These are phyloP conservation scores for Gentiana macrophylla DNA, from an alignment of 257 asterid species.

Conservation along the genomic window DNA sequence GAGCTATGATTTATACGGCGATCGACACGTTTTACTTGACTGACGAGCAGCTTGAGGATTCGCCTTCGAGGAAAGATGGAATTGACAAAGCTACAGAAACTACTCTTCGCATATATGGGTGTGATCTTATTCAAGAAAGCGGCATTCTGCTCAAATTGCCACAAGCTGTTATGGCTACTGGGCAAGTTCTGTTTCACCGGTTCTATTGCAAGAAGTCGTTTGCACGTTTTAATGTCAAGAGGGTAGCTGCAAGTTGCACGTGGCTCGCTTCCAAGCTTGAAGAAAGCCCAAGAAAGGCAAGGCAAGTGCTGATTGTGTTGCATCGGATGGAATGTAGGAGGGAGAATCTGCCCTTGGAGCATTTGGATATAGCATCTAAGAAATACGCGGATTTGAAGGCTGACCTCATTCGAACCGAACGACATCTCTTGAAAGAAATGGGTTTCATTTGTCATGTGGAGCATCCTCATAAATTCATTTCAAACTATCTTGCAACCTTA, in stretches of 20 bases:
- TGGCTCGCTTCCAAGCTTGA: constrained; percentile 99
- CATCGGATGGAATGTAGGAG: constrained; percentile 97
- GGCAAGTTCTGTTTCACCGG: constrained; percentile 91
- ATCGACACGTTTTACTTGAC: constrained; percentile 83
- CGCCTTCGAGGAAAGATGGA: constrained; percentile 79
- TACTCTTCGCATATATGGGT: constrained; percentile 79
- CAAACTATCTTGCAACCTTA: constrained; percentile 78
- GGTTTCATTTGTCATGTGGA: constrained; percentile 97
- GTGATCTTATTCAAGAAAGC: constrained; percentile 93
- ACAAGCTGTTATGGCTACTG: constrained; percentile 98
- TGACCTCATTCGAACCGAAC: constrained; percentile 68
- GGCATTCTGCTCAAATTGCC: constrained; percentile 94
- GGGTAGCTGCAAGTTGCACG: constrained; percentile 96
- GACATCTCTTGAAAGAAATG: constrained; percentile 95
- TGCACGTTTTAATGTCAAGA: constrained; percentile 87
- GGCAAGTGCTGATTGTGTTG: constrained; percentile 77
- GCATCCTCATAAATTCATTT: constrained; percentile 96
- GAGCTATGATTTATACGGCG: constrained; percentile 73
- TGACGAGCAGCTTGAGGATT: constrained; percentile 64
- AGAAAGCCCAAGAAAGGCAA: constrained; percentile 85
- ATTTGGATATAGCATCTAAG: constrained; percentile 70
- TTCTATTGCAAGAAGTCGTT: constrained; percentile 92
- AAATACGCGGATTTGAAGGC: constrained; percentile 67
- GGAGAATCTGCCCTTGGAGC: constrained; percentile 73
- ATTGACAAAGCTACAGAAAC: constrained; percentile 77